phyloP scores from a whole-genome alignment of 208 protist genomes.

The Crithidia acanthocephali region DNA sequence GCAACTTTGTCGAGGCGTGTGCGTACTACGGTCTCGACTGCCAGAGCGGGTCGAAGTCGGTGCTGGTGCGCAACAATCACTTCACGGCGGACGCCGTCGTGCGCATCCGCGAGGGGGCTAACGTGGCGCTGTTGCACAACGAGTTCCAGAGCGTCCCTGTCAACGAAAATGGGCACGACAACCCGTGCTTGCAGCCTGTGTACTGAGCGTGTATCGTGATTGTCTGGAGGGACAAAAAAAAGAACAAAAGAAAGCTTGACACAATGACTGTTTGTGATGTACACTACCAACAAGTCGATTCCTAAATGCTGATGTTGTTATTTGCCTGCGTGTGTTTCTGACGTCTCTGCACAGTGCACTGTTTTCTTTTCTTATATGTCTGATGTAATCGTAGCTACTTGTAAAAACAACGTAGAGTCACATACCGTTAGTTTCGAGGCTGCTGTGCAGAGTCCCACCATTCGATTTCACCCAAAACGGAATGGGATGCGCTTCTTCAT shows the following conservation, averaged over 20 bases:
- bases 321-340: background rate
- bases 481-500: no score
- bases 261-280: background rate
- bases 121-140: constrained; percentile 70
- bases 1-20: constrained; percentile 63
- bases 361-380: background rate
- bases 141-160: constrained; percentile 58
- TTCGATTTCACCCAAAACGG: no score
- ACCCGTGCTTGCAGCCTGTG: constrained; percentile 66
- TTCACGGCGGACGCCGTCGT: constrained; percentile 56
- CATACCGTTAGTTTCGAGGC: no score
- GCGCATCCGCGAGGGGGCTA: constrained; percentile 61
- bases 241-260: background rate
- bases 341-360: background rate
- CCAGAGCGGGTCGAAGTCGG: constrained; percentile 41
- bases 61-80: constrained; percentile 67
- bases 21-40: constrained; percentile 86
- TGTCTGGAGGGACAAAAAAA: no score
- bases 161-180: constrained; percentile 57
- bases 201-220: constrained; percentile 50
- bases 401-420: background rate
- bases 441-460: no score
- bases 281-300: no score
- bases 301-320: background rate
- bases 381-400: constrained; percentile 11